Evolutionary conservation across 495 filamentous ascomycete species (phyloP), one percentile per base, ranked within the genome.

Genomic region (Astrocystis sublimbata): DNA sequence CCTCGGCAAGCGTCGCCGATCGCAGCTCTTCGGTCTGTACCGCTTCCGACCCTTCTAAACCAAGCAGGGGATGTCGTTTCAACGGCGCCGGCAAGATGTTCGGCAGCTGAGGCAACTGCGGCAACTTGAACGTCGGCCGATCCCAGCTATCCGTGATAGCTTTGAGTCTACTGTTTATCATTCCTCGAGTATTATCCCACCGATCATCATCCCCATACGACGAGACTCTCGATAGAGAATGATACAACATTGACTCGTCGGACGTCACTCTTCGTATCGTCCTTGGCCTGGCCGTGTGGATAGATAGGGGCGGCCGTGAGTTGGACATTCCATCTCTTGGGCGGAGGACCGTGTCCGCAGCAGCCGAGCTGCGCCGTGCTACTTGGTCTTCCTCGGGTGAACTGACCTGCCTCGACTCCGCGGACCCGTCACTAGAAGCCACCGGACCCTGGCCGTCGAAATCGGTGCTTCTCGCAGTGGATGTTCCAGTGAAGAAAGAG

Each of bases 71-170:
- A 31, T 73, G 62, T 55, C 46, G 76, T 56, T 74, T 76, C 23
- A 76, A 75, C 52, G 80, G 76, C 54, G 71, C 75, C 38, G 71
- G 75, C 6, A 76, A 57, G 67, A 86, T 85, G 63, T 78, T 86
- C 2, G 87, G 85, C 58, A 93, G 76, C 26, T 55, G 51, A 21
- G 58, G 58, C 15, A 60, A 28, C 63, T 82, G 80, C 12, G 85
- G 87, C 62, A 90, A 68, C 55, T 85, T 87, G 72, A 92, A 90
- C 60, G 82, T 91, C 10, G 88, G 80, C 45, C 72, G 87, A 68
- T 93, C 93, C 72, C 88, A 84, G 71, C 86, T 96, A 70, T 98
- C 93, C 67, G 86, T 89, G 73, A 98, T 94, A 2, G 93, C 93
- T 76, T 96, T 96, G 65, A 94, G 77, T 30, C 93, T 84, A 59